These are phyloP conservation scores for Tolypocladium pustulatum DNA, from an alignment of 2,329 filamentous ascomycete genomes.

Conservation along the genomic window DNA sequence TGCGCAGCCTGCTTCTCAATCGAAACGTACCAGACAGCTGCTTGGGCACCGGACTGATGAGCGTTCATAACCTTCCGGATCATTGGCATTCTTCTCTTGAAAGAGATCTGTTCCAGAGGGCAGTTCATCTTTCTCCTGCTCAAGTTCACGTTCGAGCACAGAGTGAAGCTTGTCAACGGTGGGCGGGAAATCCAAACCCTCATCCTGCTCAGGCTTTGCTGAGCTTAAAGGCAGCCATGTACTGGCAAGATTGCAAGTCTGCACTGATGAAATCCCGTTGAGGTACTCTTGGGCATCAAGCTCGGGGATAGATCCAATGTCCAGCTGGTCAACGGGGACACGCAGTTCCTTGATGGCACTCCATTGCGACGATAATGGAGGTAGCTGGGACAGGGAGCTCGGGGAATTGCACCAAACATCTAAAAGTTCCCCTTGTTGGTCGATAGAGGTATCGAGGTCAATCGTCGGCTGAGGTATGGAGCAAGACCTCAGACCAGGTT, in stretches of 20 bases:
- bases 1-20: not conserved
- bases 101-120: not conserved
- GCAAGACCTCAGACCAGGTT: constrained; percentile 8
- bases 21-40: not conserved
- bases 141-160: constrained; percentile 15
- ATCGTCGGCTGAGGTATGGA: constrained; percentile 9
- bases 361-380: not conserved
- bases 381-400: not conserved
- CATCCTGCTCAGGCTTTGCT: constrained; percentile 12
- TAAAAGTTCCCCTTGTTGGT: not conserved
- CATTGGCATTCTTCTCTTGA: not conserved
- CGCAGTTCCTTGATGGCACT: constrained; percentile 4
- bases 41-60: not conserved
- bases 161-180: constrained; percentile 9
- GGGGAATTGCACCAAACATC: not conserved
- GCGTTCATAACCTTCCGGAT: too few species aligned
- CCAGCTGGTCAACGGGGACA: constrained; percentile 12
- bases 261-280: constrained; percentile 7
- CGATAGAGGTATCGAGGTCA: constrained; percentile 1
- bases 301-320: constrained; percentile 11
- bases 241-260: constrained; percentile 8
- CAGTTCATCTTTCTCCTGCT: constrained; percentile 10
- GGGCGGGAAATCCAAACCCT: constrained; percentile 15
- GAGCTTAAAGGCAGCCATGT: constrained; percentile 20
- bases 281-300: constrained; percentile 13